A percentile compares a stretch with the other conserved stretches of the same genome.
Evolutionary conservation across 2,329 filamentous ascomycete species (phyloP).

Genomic region (Bipolaris cookei): DNA sequence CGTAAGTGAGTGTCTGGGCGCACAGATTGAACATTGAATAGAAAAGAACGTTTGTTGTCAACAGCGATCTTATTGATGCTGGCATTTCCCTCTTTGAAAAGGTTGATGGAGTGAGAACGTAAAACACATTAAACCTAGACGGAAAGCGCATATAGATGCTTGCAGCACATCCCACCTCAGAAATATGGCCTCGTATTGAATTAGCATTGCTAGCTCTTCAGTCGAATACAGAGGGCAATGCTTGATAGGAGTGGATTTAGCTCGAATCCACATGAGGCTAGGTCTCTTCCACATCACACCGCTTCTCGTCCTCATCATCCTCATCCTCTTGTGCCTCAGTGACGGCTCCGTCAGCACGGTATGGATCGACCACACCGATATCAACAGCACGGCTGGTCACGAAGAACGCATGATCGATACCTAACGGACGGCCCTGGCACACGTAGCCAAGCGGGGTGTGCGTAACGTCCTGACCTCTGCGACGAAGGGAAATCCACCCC

Average conservation of each 20-base stretch:
- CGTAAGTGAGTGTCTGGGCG: too few relatives aligned
- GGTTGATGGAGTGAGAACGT: too few relatives aligned
- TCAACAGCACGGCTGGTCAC: conserved; percentile 4
- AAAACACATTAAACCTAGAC: neutral
- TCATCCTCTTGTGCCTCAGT: neutral
- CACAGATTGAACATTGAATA: too few relatives aligned
- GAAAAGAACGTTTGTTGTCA: too few relatives aligned
- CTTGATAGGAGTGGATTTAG: neutral
- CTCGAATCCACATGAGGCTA: neutral
- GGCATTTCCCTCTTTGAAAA: too few relatives aligned
- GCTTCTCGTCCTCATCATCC: conserved; percentile 2
- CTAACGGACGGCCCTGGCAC: conserved; percentile 56
- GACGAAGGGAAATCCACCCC: conserved; percentile 61
- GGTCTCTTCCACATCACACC: neutral
- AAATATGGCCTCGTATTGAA: neutral
- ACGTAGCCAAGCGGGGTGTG: conserved; percentile 64
- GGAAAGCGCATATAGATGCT: neutral
- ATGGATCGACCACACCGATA: conserved; percentile 3
- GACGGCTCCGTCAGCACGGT: conserved; percentile 3
- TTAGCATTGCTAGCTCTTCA: neutral
- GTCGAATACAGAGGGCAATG: neutral
- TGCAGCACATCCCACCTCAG: neutral
- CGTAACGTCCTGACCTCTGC: conserved; percentile 60
- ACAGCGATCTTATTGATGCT: too few relatives aligned
- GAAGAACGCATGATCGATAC: conserved; percentile 59